phyloP scores from a whole-genome alignment of 805 yeast species.

The Suhomyces canberraensis region DNA sequence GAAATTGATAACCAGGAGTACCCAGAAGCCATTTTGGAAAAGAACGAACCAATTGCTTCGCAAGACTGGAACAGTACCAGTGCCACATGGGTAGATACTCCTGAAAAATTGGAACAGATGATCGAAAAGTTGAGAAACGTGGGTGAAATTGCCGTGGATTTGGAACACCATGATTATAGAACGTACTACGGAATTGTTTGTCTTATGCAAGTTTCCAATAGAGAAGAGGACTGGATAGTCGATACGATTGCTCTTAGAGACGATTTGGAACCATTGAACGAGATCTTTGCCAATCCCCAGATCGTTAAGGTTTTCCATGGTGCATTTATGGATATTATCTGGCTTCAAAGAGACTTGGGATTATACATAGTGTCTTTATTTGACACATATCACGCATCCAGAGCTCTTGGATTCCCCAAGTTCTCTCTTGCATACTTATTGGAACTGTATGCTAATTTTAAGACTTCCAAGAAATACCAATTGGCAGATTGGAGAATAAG shows the following conservation, averaged over 20 bases:
- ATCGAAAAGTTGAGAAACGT: conserved; percentile 47
- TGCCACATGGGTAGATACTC: conserved; percentile 71
- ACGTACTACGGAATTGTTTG: conserved; percentile 88
- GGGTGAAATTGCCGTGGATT: conserved; percentile 81
- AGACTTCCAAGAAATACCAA: conserved; percentile 91
- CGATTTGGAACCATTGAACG: conserved; percentile 63
- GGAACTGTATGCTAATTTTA: conserved; percentile 76
- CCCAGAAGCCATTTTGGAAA: conserved; percentile 51
- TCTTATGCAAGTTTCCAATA: conserved; percentile 85
- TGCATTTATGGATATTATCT: conserved; percentile 92
- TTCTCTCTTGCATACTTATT: conserved; percentile 81
- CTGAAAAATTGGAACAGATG: conserved; percentile 52
- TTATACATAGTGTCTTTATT: conserved; percentile 83
- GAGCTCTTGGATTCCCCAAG: conserved; percentile 72
- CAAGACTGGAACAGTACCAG: conserved; percentile 62
- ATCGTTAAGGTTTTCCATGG: conserved; percentile 93
- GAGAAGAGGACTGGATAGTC: conserved; percentile 79
- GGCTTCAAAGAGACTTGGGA: conserved; percentile 96
- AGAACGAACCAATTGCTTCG: conserved; percentile 45
- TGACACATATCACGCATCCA: conserved; percentile 91
- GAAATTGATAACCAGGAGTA: conserved; percentile 74
- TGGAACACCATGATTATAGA: conserved; percentile 93
- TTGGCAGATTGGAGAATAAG: conserved; percentile 95
- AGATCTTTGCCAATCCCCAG: conserved; percentile 74
- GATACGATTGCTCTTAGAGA: conserved; percentile 82